Evolutionary conservation across 345 rosid genomes (phyloP), one percentile per base, ranked within the genome.

Genomic region (Moricandia arvensis): DNA sequence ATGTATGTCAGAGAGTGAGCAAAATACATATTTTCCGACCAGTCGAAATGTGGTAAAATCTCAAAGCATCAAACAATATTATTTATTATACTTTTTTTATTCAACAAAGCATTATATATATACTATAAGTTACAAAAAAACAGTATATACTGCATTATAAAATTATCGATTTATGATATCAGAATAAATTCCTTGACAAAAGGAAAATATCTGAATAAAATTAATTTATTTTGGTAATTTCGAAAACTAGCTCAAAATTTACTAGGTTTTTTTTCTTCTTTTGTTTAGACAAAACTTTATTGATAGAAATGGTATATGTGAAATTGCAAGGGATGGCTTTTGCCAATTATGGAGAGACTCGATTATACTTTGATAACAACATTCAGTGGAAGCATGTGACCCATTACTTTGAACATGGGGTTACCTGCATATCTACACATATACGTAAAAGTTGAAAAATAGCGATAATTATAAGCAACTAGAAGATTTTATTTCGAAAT

Each of bases 351-450:
- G 11, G 63, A 29, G 37, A 59, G 37, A 16, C 6, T 41, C 17
- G 3, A 45, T 41, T 41, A 27, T 27, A 47, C 68, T 45, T 18
- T 71, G 31, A 31, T 61, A 34, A 11, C 17, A 27, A 29, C 17
- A 37, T 30, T 37, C 16, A 72, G n/a, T 72, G 59, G 34, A 71
- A 61, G 34, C 60, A 47, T 41, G 68, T 24, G 34, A 38, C 38
- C 34, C 51, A 38, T 29, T 64, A 41, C 54, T 64, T 34, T 24
- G 15, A 24, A 41, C 54, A 54, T 41, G 12, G 17, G 51, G 53
- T 63, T 37, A 6, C 17, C 7, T 38, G 21, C 29, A 38, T 18
- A 64, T 59, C 10, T 3, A 57, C 7, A 57, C 8, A 59, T n/a
- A 59, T n/a, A n/a, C 12, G 0, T 26, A 10, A 16, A 15, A 1